Base-by-base conservation (phyloP, 257 asterid genomes). In the Nicotiana noctiflora region DNA sequence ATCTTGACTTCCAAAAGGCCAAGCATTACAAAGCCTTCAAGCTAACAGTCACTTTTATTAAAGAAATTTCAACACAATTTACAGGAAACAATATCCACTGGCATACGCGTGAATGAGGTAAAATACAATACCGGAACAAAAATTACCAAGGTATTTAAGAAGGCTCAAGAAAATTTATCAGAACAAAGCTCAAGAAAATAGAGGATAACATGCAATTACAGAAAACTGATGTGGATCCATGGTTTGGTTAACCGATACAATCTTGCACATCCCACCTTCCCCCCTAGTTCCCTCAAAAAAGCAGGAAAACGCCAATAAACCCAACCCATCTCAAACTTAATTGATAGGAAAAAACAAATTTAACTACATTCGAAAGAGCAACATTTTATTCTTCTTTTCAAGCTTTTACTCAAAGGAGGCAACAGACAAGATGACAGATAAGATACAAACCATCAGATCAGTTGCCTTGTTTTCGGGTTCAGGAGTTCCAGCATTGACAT, bases 381-480 rank as follows among this genome's bases (percentile, higher is more conserved):
- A 40, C 21, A n/a, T 40, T 1, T 19, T 12, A 5, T 3, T 51
- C 6, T 13, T 40, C 37, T 12, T 70, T 19, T 44, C 57, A 55
- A 70, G 53, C 56, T 40, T 23, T 23, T 23, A 23, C 13, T 74
- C 23, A 49, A 51, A 13, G 6, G 40, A 74, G 23, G 23, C 15
- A 14, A 6, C 61, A 23, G 15, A 14, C 15, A 72, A 49, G 44
- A 49, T 7, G 23, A 25, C 6, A 18, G 1, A 49, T 13, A 72
- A 46, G 77, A 77, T 4, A 14, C 89, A 17, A 80, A 96, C 99
- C 91, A 62, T 90, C 7, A 89, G 84, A 88, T 90, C 97, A 19
- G 85, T 82, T 34, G 90, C 85, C 88, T 92, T 96, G 77, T 86
- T 92, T 87, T 94, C 94, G 75, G 91, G 86, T 80, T 90, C 94